Evolutionary conservation across 2,329 filamentous ascomycete genomes (phyloP).

Genomic region (Penicillium concentricum): DNA sequence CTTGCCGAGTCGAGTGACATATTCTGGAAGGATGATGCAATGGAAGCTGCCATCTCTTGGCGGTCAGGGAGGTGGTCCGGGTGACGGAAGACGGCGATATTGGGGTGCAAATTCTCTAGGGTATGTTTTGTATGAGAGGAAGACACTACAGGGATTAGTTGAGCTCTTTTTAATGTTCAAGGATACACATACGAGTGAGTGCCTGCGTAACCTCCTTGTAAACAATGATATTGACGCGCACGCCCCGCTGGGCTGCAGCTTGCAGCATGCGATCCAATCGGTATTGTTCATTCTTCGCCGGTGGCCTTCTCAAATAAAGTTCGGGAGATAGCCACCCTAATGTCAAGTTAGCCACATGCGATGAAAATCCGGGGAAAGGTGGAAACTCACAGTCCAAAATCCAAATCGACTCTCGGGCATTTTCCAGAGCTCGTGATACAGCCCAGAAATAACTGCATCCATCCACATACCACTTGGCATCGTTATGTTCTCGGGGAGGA

Average conservation of each 20-base stretch:
- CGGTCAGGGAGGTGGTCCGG: slow-evolving; percentile 81
- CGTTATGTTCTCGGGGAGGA: slow-evolving; percentile 67
- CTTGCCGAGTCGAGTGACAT: slow-evolving; percentile 56
- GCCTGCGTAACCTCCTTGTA: slow-evolving; percentile 89
- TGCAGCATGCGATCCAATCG: slow-evolving; percentile 79
- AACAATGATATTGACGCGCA: slow-evolving; percentile 80
- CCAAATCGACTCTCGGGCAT: slow-evolving; percentile 73
- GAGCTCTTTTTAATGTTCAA: not conserved
- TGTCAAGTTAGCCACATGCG: slow-evolving; percentile 8
- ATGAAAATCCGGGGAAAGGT: not conserved
- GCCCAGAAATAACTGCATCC: slow-evolving; percentile 84
- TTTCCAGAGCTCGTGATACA: slow-evolving; percentile 75
- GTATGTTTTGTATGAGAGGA: slow-evolving; percentile 75
- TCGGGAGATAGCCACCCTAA: slow-evolving; percentile 80
- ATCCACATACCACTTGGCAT: slow-evolving; percentile 85
- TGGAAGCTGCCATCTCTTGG: slow-evolving; percentile 61
- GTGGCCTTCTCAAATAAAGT: slow-evolving; percentile 79
- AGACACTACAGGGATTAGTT: slow-evolving; percentile 49
- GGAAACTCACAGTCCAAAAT: slow-evolving; percentile 68
- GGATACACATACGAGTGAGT: slow-evolving; percentile 65
- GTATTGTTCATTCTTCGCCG: slow-evolving; percentile 77
- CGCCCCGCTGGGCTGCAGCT: slow-evolving; percentile 78
- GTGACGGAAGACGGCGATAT: slow-evolving; percentile 86
- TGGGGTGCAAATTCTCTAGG: slow-evolving; percentile 73
- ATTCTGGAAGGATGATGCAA: slow-evolving; percentile 57